phyloP scores from a whole-genome alignment of 257 asterid species.

The Datura wrightii region DNA sequence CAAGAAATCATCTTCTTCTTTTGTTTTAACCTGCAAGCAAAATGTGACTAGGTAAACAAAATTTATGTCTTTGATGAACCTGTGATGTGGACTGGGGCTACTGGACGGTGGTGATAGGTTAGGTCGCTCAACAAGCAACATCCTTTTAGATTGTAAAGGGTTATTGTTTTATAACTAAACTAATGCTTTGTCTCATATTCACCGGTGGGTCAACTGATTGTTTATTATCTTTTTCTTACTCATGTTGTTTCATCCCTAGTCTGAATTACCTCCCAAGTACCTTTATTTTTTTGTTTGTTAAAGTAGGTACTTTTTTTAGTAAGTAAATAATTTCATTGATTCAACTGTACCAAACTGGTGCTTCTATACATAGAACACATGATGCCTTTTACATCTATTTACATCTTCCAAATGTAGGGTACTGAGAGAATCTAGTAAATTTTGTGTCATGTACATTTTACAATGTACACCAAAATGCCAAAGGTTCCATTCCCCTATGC shows the following conservation, averaged over 20 bases:
- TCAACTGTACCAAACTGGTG: neutral
- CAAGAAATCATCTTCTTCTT: neutral
- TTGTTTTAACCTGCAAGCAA: neutral
- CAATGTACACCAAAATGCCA: neutral
- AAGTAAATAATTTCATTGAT: slow-evolving; percentile 9
- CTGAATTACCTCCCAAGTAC: neutral
- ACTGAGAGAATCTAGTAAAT: neutral
- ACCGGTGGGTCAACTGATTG: neutral
- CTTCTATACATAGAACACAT: neutral
- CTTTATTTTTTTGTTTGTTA: neutral
- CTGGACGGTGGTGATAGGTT: neutral
- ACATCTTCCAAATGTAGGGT: neutral
- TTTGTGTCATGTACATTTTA: neutral
- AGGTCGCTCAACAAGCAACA: neutral
- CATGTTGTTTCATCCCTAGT: neutral
- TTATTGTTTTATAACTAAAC: neutral
- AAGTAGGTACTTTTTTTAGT: neutral
- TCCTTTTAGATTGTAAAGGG: neutral
- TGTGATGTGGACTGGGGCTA: neutral
- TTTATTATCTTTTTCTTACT: slow-evolving; percentile 10
- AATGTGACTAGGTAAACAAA: slow-evolving; percentile 15
- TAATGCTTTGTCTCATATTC: neutral
- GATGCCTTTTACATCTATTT: neutral
- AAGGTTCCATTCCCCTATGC: neutral
- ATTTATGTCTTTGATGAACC: neutral